Base-by-base conservation (phyloP, 768 basidiomycete genomes). In the Galerina marginata region DNA sequence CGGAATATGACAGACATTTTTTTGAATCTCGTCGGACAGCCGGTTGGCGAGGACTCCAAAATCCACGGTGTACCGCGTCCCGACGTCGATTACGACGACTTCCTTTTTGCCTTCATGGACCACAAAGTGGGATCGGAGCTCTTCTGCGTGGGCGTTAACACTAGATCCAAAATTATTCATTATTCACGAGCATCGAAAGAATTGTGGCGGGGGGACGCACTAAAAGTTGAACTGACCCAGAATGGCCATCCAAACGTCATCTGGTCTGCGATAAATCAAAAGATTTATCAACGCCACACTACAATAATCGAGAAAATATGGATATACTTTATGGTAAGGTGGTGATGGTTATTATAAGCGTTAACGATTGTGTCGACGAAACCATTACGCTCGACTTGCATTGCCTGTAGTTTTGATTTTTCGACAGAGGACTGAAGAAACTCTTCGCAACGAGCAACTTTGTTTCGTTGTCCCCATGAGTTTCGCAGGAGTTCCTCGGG, bases 161-260 rank as follows among this genome's bases (percentile, higher is more conserved):
- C 62, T 63, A 25, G 46, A 12, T 12, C 11, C 25, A 14, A 3
- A 4, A 14, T 25, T 6, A 16, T 9, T 25, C 11, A 16, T 9
- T 15, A 12, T 44, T 9, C 15, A 44, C 45, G 3, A n/a, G 38
- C 11, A 43, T 23, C 16, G 5, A 29, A 20, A 15, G 25, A 38
- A n/a, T 3, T 6, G 43, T 68, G 69, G 29, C 71, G 66, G 54
- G 68, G 53, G 9, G 10, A 57, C 43, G 20, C 36, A 68, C 67
- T 65, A 79, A 61, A 75, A 74, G 36, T 70, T 72, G 29, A 78
- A 75, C 56, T 79, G 77, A 20, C 58, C 61, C 2, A 78, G 46
- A 44, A 80, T 77, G 1, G 77, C 73, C 2, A 75, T 67, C 78
- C 82, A 83, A 29, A 83, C 73, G 63, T 83, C 81, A 53, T 83